phyloP scores from a whole-genome alignment of 2,329 filamentous ascomycete species.

The Exophiala mesophila region DNA sequence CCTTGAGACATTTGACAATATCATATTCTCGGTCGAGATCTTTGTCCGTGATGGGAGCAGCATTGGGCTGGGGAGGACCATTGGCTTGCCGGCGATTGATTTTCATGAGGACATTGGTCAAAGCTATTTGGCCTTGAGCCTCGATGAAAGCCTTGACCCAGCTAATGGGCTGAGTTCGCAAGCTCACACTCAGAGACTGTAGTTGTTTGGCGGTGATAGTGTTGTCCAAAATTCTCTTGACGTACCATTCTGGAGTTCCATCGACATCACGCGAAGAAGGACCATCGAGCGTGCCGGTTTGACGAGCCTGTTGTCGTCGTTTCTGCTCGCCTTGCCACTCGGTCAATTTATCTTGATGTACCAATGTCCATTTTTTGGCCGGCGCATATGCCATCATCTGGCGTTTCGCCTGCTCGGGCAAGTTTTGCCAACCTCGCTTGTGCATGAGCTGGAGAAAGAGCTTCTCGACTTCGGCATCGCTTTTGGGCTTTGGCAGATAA shows the following conservation, averaged over 20 bases:
- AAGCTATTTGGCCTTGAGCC: conserved; percentile 90
- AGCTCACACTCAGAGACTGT: conserved; percentile 86
- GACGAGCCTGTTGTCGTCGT: conserved; percentile 67
- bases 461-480: conserved; percentile 79
- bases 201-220: conserved; percentile 86
- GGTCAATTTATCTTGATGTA: conserved; percentile 89
- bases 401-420: conserved; percentile 86
- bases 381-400: conserved; percentile 96
- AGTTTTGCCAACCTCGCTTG: conserved; percentile 93
- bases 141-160: conserved; percentile 98
- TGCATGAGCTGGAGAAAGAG: conserved; percentile 94
- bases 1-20: conserved; percentile 95
- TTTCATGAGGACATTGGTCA: conserved; percentile 89
- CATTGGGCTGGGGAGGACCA: conserved; percentile 62
- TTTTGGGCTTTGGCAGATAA: conserved; percentile 66
- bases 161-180: conserved; percentile 92
- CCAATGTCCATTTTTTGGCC: conserved; percentile 94
- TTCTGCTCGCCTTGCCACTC: conserved; percentile 95
- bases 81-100: conserved; percentile 81
- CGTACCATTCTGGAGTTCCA: conserved; percentile 96
- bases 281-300: conserved; percentile 61
- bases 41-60: conserved; percentile 60
- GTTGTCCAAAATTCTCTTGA: conserved; percentile 94
- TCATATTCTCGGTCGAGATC: conserved; percentile 91
- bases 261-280: conserved; percentile 76